Base-by-base conservation (phyloP, 441 rosid genomes). In the Croton setiger region DNA sequence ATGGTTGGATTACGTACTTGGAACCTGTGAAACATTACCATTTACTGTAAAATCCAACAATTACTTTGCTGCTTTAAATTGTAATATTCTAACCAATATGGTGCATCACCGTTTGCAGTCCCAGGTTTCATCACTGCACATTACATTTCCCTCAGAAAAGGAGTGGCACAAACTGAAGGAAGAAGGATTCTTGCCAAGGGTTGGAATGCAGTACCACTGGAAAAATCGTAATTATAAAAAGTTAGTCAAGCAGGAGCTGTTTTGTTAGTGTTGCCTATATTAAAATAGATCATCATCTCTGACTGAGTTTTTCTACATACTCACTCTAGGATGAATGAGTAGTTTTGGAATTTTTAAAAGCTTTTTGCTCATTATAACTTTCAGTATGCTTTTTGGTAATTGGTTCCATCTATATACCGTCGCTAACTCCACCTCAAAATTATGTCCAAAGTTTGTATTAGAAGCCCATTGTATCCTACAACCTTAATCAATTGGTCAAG, bases 201-300 rank as follows among this genome's bases (percentile, higher is more conserved):
- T 84, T 57, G 97, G 97, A 61, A 89, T 94, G 98, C 98, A 94
- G 76, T 94, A 94, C 35, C 98, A 94, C 75, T 94, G 98, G 98
- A 81, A 75, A 65, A 94, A 94, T 69, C 93, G 81, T 70, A 90
- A 86, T 77, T 94, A 94, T 69, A 86, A 87, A 74, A 81, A 70
- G 98, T 91, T 63, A 76, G 83, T 80, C 56, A 60, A 75, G 54
- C 36, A 17, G 63, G 48, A 35, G 7, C 21, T 44, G 12, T 58
- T 74, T 61, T 58, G 57, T 58, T 57, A 49, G 35, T 69, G 31
- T 39, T 57, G 54, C 37, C 35, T 11, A 35, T 37, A 12, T 60
- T 52, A 49, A 36, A 21, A 11, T 14, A 18, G 27, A 64, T 10
- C 47, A 41, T 64, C 13, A 13, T 48, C 37, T 56, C 31, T 23